Percentiles rank a stretch among this genome's conserved stretches.
These are phyloP conservation scores for Nannizzia gypsea DNA, from an alignment of 2,329 filamentous ascomycete genomes.

Conservation along the genomic window DNA sequence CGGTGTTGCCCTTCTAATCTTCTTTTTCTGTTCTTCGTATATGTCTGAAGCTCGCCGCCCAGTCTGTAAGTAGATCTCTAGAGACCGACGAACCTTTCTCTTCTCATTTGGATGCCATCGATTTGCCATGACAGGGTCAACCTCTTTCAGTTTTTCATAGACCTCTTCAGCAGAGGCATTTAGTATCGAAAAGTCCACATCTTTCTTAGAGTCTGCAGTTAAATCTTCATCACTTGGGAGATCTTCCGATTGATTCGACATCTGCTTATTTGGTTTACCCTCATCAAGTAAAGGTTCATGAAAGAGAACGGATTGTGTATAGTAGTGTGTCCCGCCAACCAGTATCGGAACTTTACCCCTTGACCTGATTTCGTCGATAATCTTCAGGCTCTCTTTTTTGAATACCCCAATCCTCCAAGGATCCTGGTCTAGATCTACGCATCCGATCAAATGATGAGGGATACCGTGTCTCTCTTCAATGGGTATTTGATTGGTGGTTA, in stretches of 20 bases:
- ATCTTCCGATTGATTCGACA: neutral
- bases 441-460: conserved; percentile 77
- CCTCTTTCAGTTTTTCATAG: conserved; percentile 57
- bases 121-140: conserved; percentile 81
- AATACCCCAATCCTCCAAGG: conserved; percentile 78
- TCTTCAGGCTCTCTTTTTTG: conserved; percentile 52
- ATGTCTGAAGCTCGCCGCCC: conserved; percentile 73
- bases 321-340: conserved; percentile 93
- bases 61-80: conserved; percentile 80
- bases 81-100: conserved; percentile 76
- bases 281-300: conserved; percentile 51
- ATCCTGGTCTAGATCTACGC: conserved; percentile 60
- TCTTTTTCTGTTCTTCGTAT: conserved; percentile 61
- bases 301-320: conserved; percentile 80
- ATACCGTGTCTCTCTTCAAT: conserved; percentile 62
- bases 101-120: conserved; percentile 90
- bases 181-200: conserved; percentile 55
- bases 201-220: conserved; percentile 23
- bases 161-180: conserved; percentile 59
- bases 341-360: conserved; percentile 76
- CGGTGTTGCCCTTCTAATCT: conserved; percentile 11
- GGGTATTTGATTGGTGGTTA: conserved; percentile 91
- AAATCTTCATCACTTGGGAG: conserved; percentile 18
- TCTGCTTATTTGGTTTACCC: conserved; percentile 15
- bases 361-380: conserved; percentile 65